Percentiles rank a stretch among this genome's conserved stretches.
These are phyloP conservation scores for Lecanicillium sp. DNA, from an alignment of 2,329 filamentous ascomycete species.

Conservation along the genomic window DNA sequence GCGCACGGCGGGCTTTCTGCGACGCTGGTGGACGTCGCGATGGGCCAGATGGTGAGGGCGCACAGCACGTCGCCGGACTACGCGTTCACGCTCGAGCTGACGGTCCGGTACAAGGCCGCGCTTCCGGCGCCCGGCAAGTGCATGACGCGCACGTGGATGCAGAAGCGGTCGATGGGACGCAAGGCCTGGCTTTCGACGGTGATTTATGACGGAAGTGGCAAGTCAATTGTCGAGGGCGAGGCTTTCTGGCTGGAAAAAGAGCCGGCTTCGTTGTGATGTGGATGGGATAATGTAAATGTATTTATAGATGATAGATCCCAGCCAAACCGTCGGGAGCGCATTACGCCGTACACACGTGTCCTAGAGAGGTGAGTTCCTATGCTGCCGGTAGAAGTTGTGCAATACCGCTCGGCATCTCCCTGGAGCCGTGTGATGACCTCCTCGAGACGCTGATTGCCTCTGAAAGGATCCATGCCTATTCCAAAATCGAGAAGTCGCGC, in stretches of 20 bases:
- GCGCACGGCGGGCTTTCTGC: slow-evolving; percentile 20
- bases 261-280: not conserved
- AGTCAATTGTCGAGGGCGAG: slow-evolving; percentile 4
- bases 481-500: too few relatives aligned
- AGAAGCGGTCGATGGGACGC: slow-evolving; percentile 15
- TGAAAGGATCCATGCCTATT: too few relatives aligned
- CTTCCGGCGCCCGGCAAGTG: slow-evolving; percentile 15
- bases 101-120: slow-evolving; percentile 17
- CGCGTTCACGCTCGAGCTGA: slow-evolving; percentile 17
- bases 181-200: slow-evolving; percentile 17
- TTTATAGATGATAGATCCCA: too few relatives aligned
- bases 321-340: too few relatives aligned
- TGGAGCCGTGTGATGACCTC: too few relatives aligned
- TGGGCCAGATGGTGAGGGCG: slow-evolving; percentile 15
- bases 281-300: not conserved
- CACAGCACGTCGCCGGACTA: slow-evolving; percentile 14
- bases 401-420: too few relatives aligned
- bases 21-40: slow-evolving; percentile 19
- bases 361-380: too few relatives aligned
- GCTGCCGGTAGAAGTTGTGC: too few relatives aligned
- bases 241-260: slow-evolving; percentile 4
- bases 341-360: too few relatives aligned
- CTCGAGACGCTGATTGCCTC: too few relatives aligned
- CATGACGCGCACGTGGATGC: slow-evolving; percentile 12
- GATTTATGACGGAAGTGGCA: slow-evolving; percentile 14